Evolutionary conservation across 108 stramenopile genomes (phyloP), one percentile per base, ranked within the genome.

Genomic region (Cylindrotheca fusiformis): DNA sequence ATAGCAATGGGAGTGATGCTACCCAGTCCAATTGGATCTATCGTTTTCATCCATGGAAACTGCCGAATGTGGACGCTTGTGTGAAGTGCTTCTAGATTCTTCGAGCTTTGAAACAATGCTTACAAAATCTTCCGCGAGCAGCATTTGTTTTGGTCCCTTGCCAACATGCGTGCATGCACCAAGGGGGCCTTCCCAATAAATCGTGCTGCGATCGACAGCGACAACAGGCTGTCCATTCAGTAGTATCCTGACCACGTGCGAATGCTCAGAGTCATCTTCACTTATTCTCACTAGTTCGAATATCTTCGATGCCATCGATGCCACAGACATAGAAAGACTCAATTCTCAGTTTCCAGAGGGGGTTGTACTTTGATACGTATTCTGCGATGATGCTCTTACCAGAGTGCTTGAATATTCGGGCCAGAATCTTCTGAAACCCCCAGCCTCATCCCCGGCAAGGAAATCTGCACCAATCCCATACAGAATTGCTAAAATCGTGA

Each of bases 391-490:
- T n/a, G n/a, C n/a, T n/a, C n/a, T n/a, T n/a, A n/a, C n/a, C n/a
- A n/a, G n/a, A n/a, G 49, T 51, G 46, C 69, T 71, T 21, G 63
- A 74, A 53, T 80, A 80, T 5, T 32, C 23, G 1, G 79, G 79
- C 79, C 79, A 80, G 48, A 57, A 80, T 30, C 63, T 20, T n/a
- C n/a, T n/a, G 65, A 56, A 63, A 4, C 63, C 30, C 4, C 27
- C 26, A 5, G 6, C 55, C 3, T 66, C 32, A 51, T 71, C 72
- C 18, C 60, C 68, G 47, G 54, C 75, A 33, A 87, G 53, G 68
- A 87, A 87, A 44, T 85, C 84, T 2, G 84, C 82, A 8, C 84
- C 82, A 21, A 91, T 67, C 0, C 77, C 86, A 63, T 91, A 91
- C 25, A 91, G 69, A 19, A 91, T 44, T 3, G 78, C 80, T 8